phyloP scores from a whole-genome alignment of 768 basidiomycete genomes.

The Baorangia bicolor region DNA sequence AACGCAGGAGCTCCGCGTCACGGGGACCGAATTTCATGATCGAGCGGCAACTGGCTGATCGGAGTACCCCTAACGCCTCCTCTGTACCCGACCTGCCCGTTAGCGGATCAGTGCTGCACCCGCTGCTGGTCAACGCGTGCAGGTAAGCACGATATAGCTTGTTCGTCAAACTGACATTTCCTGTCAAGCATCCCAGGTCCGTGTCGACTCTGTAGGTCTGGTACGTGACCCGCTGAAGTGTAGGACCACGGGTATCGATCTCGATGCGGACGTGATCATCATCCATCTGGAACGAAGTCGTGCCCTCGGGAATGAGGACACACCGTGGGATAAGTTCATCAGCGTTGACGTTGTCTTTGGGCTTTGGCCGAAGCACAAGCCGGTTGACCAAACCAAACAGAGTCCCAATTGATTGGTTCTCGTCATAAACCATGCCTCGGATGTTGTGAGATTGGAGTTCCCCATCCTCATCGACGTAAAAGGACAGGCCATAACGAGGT shows the following conservation, averaged over 20 bases:
- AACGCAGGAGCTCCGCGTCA: conserved; percentile 31
- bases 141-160: conserved; percentile 40
- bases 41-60: conserved; percentile 37
- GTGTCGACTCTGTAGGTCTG: conserved; percentile 32
- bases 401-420: conserved; percentile 39
- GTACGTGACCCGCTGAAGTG: conserved; percentile 12
- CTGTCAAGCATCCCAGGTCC: conserved; percentile 29
- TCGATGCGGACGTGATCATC: conserved; percentile 12
- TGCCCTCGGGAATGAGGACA: conserved; percentile 41
- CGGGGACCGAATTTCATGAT: conserved; percentile 33
- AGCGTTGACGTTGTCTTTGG: neutral
- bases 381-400: conserved; percentile 43
- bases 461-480: conserved; percentile 32
- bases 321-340: conserved; percentile 1
- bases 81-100: conserved; percentile 43
- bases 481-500: conserved; percentile 40
- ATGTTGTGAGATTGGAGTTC: conserved; percentile 40
- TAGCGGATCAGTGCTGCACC: conserved; percentile 43
- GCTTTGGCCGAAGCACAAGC: conserved; percentile 37
- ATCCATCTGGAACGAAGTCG: neutral
- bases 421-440: conserved; percentile 40
- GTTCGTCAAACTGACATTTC: conserved; percentile 22
- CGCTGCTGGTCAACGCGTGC: conserved; percentile 40
- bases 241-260: neutral
- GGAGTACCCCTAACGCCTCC: conserved; percentile 40